Evolutionary conservation across 495 filamentous ascomycete species (phyloP), one percentile per base, ranked within the genome.

Genomic region (Aspergillus biplanus): DNA sequence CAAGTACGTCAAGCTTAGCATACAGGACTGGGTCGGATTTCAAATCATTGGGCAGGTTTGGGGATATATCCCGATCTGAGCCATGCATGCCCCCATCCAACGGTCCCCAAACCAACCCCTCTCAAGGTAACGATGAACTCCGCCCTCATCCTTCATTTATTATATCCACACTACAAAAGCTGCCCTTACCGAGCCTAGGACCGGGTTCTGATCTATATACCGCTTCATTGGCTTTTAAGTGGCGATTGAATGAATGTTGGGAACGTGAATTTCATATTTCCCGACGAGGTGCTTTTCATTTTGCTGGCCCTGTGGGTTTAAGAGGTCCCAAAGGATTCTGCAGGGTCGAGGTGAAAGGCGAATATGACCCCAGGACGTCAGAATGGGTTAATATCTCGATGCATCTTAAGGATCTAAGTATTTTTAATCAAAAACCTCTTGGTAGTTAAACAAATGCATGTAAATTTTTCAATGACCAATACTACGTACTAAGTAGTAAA

Each of bases 271-370:
- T 58, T 27, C 67, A 65, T 21, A 69, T 83, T 32, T 82, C 87
- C 39, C 87, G 84, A 9, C 82, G 87, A 31, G 91, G 91, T 3
- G 82, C 81, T 31, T 83, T 93, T 55, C 71, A 83, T 15, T 78
- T 94, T 21, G 75, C 74, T 18, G 91, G 91, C 0, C 75, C 90
- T 2, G 83, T 96, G 0, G 87, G 89, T 57, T 52, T 94, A 2
- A 77, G 81, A 33, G 86, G 89, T 1, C 69, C 83, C 0, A 83
- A 77, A 54, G 87, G 82, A 4, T 79, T 78, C 63, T 79, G 83
- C 60, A 80, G 84, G 15, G 68, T 89, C 56, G 86, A 89, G 69
- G 84, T 89, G 2, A 69, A 69, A 27, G 86, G 82, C 42, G 81
- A 80, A 39, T 90, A 88, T 71, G 84, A 90, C 67, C 85, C 87